phyloP scores from a whole-genome alignment of 169 alveolate species.

The Toxoplasma gondii region DNA sequence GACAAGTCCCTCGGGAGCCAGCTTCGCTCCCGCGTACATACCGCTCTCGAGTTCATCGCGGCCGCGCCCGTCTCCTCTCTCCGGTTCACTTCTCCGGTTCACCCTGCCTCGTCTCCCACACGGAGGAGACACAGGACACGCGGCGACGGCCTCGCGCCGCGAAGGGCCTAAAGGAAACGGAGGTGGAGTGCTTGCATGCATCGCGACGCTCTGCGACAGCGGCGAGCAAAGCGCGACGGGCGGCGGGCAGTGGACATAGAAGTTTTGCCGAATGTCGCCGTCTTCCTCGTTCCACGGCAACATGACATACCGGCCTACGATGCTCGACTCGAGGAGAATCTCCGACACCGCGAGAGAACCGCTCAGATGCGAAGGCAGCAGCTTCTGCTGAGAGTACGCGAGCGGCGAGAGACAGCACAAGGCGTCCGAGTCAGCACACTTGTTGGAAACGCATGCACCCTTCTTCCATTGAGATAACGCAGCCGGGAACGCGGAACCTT shows the following conservation, averaged over 20 bases:
- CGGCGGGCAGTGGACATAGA: constrained; percentile 67
- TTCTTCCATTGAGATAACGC: background rate
- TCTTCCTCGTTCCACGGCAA: constrained; percentile 79
- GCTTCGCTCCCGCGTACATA: background rate
- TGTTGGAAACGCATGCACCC: background rate
- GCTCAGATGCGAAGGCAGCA: constrained; percentile 11
- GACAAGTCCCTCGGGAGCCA: background rate
- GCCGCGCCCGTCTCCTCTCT: background rate
- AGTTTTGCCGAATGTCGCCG: constrained; percentile 72
- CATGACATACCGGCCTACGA: constrained; percentile 75
- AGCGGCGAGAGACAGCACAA: background rate
- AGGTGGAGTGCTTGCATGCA: constrained; percentile 53
- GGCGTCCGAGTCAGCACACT: background rate
- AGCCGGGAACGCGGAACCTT: background rate
- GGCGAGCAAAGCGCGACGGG: background rate
- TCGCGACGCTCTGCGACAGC: constrained; percentile 34
- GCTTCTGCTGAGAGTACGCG: background rate
- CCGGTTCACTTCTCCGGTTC: background rate
- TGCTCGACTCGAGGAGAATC: constrained; percentile 71
- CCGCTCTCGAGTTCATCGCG: background rate
- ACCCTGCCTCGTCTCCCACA: too few species aligned
- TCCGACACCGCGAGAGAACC: constrained; percentile 48
- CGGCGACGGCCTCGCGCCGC: background rate
- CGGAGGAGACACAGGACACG: background rate
- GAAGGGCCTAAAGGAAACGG: background rate